Conservation (phyloP, 2,329 filamentous ascomycete genomes). For the Pyrenophora seminiperda region DNA sequence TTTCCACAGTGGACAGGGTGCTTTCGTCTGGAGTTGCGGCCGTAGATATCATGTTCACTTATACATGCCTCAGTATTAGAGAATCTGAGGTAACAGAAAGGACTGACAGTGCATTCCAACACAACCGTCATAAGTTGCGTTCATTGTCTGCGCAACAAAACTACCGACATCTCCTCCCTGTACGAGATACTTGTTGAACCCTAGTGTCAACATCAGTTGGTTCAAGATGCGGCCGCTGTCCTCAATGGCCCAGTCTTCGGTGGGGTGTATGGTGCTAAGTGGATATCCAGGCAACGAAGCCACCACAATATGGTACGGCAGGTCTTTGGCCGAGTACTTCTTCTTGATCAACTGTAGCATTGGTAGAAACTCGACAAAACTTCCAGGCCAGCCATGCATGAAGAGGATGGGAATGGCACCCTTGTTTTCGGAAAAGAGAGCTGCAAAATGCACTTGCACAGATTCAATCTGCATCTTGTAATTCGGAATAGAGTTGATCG, state of each 20-base stretch:
- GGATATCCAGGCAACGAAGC: conserved; percentile 63
- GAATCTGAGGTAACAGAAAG: neutral
- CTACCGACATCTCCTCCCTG: conserved; percentile 65
- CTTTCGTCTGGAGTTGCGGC: conserved; percentile 18
- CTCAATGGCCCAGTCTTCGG: conserved; percentile 52
- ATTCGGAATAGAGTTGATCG: conserved; percentile 60
- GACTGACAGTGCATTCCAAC: conserved; percentile 49
- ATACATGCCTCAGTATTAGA: neutral
- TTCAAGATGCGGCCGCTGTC: conserved; percentile 56
- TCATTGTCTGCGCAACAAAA: conserved; percentile 51
- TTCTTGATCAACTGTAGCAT: conserved; percentile 54
- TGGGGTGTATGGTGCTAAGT: conserved; percentile 55
- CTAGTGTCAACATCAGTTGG: conserved; percentile 60
- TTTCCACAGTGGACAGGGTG: conserved; percentile 26
- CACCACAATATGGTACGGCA: conserved; percentile 64
- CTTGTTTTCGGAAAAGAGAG: conserved; percentile 59
- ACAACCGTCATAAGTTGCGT: conserved; percentile 51
- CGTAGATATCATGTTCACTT: conserved; percentile 36
- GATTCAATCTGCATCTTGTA: conserved; percentile 54
- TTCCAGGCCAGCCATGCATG: conserved; percentile 63
- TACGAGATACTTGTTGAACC: conserved; percentile 60
- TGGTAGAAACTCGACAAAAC: conserved; percentile 63
- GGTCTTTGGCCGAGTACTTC: conserved; percentile 55
- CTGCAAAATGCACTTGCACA: conserved; percentile 60
- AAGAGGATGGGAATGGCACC: conserved; percentile 60